A percentile compares a stretch with the other conserved stretches of the same genome.
Evolutionary conservation across 306 rosid species (phyloP).

Genomic region (Albizia julibrissin): DNA sequence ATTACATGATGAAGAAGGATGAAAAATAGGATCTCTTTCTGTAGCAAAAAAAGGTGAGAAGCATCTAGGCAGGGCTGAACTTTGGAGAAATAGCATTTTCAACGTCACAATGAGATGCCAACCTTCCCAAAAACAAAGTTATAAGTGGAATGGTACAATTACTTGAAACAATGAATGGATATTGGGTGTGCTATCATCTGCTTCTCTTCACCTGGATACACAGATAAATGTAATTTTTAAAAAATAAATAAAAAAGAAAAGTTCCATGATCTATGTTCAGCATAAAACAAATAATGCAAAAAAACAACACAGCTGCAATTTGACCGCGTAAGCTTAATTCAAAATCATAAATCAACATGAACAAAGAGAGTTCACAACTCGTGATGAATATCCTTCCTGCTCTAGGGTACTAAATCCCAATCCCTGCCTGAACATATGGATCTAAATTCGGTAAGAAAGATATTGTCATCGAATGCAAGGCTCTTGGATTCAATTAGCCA

Average conservation of each 20-base stretch:
- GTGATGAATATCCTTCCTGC: neutral
- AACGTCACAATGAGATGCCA: slow-evolving; percentile 11
- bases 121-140: slow-evolving; percentile 20
- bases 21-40: slow-evolving; percentile 27
- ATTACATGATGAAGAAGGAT: slow-evolving; percentile 25
- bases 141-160: slow-evolving; percentile 4
- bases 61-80: slow-evolving; percentile 32
- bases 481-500: neutral
- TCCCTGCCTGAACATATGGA: neutral
- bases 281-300: neutral
- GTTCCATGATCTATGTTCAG: slow-evolving; percentile 2
- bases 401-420: neutral
- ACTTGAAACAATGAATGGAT: neutral
- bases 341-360: neutral
- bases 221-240: neutral
- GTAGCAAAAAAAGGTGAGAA: slow-evolving; percentile 30
- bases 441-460: neutral
- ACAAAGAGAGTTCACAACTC: neutral
- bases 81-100: slow-evolving; percentile 47
- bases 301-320: neutral
- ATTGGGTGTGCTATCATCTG: neutral
- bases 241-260: neutral
- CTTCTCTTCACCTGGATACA: slow-evolving; percentile 25
- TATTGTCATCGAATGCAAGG: neutral
- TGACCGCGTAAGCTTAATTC: neutral